Base-by-base conservation (phyloP, 768 basidiomycete genomes). In the Termitomyces sp. region DNA sequence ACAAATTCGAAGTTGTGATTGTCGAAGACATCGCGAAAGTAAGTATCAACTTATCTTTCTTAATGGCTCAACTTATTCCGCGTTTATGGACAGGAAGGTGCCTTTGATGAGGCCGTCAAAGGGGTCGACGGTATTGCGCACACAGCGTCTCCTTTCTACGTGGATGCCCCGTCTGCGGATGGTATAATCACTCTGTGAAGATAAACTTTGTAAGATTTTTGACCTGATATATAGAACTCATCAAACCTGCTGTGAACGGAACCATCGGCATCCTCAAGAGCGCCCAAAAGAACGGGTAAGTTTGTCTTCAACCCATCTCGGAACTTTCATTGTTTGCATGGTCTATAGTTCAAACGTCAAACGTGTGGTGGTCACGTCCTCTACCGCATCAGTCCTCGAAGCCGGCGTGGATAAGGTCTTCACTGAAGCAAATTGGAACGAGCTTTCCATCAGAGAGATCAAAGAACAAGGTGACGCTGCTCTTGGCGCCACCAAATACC, bases 41-140 rank as follows among this genome's bases (percentile, higher is more conserved):
- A 53, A 14, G n/a, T n/a, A n/a, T n/a, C n/a, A n/a, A n/a, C n/a
- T n/a, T 22, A 7, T 34, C 20, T 13, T 4, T 51, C 9, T 33
- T 14, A 0, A 14, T 20, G 18, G 13, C 7, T 39, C 20, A 5
- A 40, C 43, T 36, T n/a, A 50, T 36, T 16, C 10, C 9, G 27
- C n/a, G 5, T 58, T n/a, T 27, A 13, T n/a, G 22, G 32, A 45
- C 27, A 84, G 81, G 75, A 75, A 4, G 80, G 80, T 16, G 86
- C 84, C 1, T 92, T 89, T 58, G 86, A 90, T 67, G 81, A 88
- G 48, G 87, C 84, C 2, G 84, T 89, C 59, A 81, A 83, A 66
- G 87, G 79, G 4, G 81, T 89, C 8, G 82, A 87, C 55, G 89
- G 78, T 1, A 78, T 91, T 48, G 76, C 71, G 37, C 87, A 89